These are phyloP conservation scores for Ceratocystis variospora DNA, from an alignment of 2,329 filamentous ascomycete genomes.

Conservation along the genomic window DNA sequence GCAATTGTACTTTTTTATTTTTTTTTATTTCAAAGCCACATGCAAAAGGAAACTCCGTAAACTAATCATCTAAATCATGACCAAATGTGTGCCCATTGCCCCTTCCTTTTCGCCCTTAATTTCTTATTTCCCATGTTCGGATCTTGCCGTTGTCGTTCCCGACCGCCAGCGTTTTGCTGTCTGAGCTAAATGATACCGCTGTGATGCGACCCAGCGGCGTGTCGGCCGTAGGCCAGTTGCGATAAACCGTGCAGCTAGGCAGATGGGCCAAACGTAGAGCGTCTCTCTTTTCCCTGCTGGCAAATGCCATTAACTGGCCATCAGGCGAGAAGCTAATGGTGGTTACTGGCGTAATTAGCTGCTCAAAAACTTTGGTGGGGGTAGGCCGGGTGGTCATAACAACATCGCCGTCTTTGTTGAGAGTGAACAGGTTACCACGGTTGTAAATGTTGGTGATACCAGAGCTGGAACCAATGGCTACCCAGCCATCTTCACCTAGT, in stretches of 20 bases:
- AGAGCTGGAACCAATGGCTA: slow-evolving; percentile 71
- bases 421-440: slow-evolving; percentile 46
- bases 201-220: slow-evolving; percentile 80
- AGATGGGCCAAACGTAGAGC: slow-evolving; percentile 78
- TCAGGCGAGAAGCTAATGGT: slow-evolving; percentile 72
- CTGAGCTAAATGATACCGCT: slow-evolving; percentile 51
- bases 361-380: slow-evolving; percentile 62
- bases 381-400: slow-evolving; percentile 52
- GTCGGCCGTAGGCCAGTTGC: slow-evolving; percentile 88
- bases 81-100: slow-evolving; percentile 4
- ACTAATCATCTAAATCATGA: slow-evolving; percentile 18
- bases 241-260: slow-evolving; percentile 83
- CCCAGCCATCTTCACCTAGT: slow-evolving; percentile 73
- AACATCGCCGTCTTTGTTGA: slow-evolving; percentile 26
- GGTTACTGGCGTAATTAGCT: slow-evolving; percentile 75
- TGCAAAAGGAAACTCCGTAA: slow-evolving; percentile 12
- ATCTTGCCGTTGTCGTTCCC: slow-evolving; percentile 84
- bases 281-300: slow-evolving; percentile 75
- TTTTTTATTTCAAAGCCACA: slow-evolving; percentile 8
- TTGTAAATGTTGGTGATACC: slow-evolving; percentile 94
- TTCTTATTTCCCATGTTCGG: slow-evolving; percentile 75
- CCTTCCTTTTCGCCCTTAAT: slow-evolving; percentile 29
- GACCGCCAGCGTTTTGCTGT: slow-evolving; percentile 61
- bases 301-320: slow-evolving; percentile 78
- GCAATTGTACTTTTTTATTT: slow-evolving; percentile 7